These are phyloP conservation scores for Coemansia sp. DNA, from an alignment of 192 early-diverging fungal species.

Conservation along the genomic window DNA sequence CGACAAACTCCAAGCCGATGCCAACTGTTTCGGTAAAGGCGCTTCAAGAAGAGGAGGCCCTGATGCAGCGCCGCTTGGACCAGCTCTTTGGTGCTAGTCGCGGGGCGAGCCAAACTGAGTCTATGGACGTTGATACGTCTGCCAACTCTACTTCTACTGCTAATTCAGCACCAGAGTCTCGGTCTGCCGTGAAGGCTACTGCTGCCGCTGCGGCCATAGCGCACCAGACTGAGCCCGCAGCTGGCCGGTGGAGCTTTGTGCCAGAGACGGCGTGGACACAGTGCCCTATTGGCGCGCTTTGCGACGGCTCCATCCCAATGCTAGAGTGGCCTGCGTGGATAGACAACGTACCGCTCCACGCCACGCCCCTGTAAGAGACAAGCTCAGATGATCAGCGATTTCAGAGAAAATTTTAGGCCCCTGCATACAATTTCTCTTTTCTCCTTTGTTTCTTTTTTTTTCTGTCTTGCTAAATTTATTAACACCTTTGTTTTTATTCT, in stretches of 20 bases:
- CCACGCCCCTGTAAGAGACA: neutral
- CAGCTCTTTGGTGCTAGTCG: conserved; percentile 17
- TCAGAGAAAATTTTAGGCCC: neutral
- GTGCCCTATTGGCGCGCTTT: conserved; percentile 37
- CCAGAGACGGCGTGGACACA: conserved; percentile 20
- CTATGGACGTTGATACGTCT: conserved; percentile 21
- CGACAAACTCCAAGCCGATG: conserved; percentile 1
- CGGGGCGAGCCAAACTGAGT: neutral
- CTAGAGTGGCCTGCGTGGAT: conserved; percentile 49
- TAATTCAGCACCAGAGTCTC: neutral
- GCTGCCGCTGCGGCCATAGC: neutral
- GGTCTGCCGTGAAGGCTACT: neutral
- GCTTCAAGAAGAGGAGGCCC: conserved; percentile 34
- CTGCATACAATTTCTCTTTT: neutral
- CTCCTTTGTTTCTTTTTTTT: neutral
- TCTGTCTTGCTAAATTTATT: neutral
- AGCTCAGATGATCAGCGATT: conserved; percentile 1
- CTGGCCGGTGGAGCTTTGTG: conserved; percentile 27
- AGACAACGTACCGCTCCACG: conserved; percentile 28
- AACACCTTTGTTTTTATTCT: neutral
- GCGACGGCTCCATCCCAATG: conserved; percentile 27
- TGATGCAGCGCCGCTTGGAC: conserved; percentile 36
- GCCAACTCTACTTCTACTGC: neutral
- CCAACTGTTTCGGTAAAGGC: conserved; percentile 14
- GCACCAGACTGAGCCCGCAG: neutral